Evolutionary conservation across 2,329 filamentous ascomycete species (phyloP).

Genomic region (Mollisia scopiformis): DNA sequence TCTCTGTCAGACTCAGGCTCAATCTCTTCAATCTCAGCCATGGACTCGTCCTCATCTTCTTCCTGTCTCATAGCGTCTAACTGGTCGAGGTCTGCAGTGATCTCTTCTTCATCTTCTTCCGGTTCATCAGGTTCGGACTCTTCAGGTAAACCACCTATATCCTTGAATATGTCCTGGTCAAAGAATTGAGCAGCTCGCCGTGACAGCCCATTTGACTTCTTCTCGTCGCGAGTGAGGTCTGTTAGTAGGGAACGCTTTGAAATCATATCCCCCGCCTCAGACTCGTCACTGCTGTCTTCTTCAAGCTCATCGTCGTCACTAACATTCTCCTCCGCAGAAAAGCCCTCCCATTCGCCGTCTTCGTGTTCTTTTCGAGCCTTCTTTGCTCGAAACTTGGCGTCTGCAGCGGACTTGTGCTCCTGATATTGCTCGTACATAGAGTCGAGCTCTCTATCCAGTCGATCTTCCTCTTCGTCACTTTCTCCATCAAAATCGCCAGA

Average conservation of each 20-base stretch:
- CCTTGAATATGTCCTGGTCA: conserved; percentile 91
- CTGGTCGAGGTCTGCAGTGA: conserved; percentile 40
- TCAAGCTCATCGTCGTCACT: conserved; percentile 56
- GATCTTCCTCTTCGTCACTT: conserved; percentile 76
- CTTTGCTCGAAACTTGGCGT: conserved; percentile 90
- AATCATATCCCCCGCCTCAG: conserved; percentile 52
- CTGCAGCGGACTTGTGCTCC: conserved; percentile 75
- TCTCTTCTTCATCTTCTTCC: conserved; percentile 46
- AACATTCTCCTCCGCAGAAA: conserved; percentile 67
- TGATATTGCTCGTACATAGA: conserved; percentile 85
- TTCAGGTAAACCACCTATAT: conserved; percentile 69
- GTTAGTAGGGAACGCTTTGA: conserved; percentile 58
- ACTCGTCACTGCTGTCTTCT: conserved; percentile 65
- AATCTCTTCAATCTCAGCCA: conserved; percentile 19
- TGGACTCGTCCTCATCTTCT: conserved; percentile 31
- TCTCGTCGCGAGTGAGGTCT: conserved; percentile 59
- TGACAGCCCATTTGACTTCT: conserved; percentile 66
- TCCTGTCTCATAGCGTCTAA: conserved; percentile 38
- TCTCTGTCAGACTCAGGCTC: conserved; percentile 21
- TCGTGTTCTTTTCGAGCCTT: conserved; percentile 79
- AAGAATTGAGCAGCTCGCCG: conserved; percentile 89
- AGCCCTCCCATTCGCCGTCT: conserved; percentile 90
- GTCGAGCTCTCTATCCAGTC: conserved; percentile 83
- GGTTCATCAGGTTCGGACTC: conserved; percentile 47
- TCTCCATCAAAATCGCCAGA: conserved; percentile 60